Evolutionary conservation across 192 early-diverging fungal genomes (phyloP).

Genomic region (Gryganskiella cystojenkinii): DNA sequence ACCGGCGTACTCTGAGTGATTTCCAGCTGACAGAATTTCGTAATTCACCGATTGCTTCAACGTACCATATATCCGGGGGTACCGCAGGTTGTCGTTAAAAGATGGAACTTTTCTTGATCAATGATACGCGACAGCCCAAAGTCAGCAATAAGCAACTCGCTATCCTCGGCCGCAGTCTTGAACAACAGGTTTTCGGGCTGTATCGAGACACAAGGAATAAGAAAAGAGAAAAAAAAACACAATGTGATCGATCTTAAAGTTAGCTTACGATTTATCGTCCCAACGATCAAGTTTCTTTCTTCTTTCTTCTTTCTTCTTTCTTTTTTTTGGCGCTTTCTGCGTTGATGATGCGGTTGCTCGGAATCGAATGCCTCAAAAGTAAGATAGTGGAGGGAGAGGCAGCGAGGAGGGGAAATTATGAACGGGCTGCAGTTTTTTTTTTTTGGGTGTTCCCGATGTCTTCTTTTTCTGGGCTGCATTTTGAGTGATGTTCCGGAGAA

Average conservation of each 20-base stretch:
- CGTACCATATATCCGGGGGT: constrained; percentile 85
- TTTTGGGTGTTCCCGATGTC: neutral
- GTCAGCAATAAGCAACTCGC: constrained; percentile 81
- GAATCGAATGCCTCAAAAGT: no score
- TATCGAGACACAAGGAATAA: no score
- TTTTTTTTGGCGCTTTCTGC: no score
- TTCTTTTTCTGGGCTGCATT: neutral
- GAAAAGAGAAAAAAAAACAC: neutral
- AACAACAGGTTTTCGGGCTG: constrained; percentile 88
- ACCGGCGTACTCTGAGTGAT: no score
- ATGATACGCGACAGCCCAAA: constrained; percentile 83
- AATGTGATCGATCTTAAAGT: no score
- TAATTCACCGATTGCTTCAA: neutral
- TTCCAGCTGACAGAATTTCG: neutral
- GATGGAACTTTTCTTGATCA: constrained; percentile 65
- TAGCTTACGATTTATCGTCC: no score
- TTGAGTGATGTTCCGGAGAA: neutral
- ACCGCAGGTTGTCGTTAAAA: constrained; percentile 77
- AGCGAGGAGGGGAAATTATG: neutral
- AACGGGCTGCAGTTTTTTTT: neutral
- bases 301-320: no score
- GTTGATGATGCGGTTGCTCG: no score
- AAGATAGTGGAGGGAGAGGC: neutral
- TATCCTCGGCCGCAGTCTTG: constrained; percentile 62
- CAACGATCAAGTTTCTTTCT: no score